phyloP scores from a whole-genome alignment of 2,329 filamentous ascomycete species.

The Geosmithia putterillii region DNA sequence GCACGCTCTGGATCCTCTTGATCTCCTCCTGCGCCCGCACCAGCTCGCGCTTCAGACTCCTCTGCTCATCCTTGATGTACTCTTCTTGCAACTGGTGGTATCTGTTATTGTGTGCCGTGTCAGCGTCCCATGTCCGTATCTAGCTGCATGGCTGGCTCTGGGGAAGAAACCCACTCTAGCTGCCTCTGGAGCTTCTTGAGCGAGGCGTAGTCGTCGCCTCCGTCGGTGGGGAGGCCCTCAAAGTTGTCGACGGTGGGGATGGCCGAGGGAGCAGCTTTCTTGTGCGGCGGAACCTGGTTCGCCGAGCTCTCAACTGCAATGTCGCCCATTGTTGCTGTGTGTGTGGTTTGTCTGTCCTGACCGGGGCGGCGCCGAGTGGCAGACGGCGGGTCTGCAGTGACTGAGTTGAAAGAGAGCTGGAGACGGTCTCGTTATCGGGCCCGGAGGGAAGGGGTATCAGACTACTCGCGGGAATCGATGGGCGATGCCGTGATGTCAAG shows the following conservation, averaged over 20 bases:
- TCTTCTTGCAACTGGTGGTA: slow-evolving; percentile 98
- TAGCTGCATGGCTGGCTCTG: too few species aligned
- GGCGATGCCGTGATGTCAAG: too few species aligned
- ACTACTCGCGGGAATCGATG: too few species aligned
- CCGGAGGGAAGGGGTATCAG: too few species aligned
- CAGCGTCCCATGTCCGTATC: too few species aligned
- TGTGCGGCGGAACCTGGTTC: slow-evolving; percentile 63
- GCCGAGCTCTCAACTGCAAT: slow-evolving; percentile 71
- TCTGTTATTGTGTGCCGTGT: slow-evolving; percentile 27
- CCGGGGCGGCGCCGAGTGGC: too few species aligned
- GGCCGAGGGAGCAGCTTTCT: slow-evolving; percentile 65
- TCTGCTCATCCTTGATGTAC: slow-evolving; percentile 99
- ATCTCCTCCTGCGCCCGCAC: slow-evolving; percentile 98
- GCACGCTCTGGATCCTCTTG: slow-evolving; percentile 97
- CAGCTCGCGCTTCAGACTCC: slow-evolving; percentile 92
- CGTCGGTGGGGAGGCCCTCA: slow-evolving; percentile 70
- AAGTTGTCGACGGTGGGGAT: slow-evolving; percentile 86
- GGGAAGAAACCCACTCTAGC: slow-evolving; percentile 58
- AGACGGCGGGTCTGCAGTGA: too few species aligned
- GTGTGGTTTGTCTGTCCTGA: too few species aligned
- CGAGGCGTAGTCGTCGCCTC: slow-evolving; percentile 84
- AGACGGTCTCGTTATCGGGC: too few species aligned
- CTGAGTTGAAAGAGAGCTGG: too few species aligned
- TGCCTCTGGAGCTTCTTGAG: slow-evolving; percentile 96
- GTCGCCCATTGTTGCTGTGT: slow-evolving; percentile 59